A percentile compares a stretch with the other conserved stretches of the same genome.
Evolutionary conservation across 805 yeast genomes (phyloP).

Genomic region (Limtongozyma cylindracea): DNA sequence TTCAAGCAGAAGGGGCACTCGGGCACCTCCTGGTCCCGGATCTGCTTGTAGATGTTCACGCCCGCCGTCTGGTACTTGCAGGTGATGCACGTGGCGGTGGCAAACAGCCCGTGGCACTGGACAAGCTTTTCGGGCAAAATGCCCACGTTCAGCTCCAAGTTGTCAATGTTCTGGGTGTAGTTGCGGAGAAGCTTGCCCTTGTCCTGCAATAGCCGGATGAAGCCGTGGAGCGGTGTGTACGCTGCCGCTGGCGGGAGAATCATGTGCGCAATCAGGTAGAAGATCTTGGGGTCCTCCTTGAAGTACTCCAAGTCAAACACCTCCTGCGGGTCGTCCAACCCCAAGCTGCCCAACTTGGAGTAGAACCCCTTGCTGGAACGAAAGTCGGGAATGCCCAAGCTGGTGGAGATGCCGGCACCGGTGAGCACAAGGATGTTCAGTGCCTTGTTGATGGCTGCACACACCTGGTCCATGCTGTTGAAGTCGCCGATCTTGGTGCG

Average conservation of each 20-base stretch:
- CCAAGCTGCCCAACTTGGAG: conserved; percentile 36
- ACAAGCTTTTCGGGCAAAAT: conserved; percentile 37
- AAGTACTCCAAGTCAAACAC: conserved; percentile 61
- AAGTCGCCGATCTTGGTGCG: conserved; percentile 29
- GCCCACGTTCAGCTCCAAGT: conserved; percentile 65
- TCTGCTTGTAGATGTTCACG: conserved; percentile 28
- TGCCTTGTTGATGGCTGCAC: conserved; percentile 7
- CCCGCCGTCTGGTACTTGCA: conserved; percentile 51
- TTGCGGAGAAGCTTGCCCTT: conserved; percentile 57
- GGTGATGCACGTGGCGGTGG: conserved; percentile 61
- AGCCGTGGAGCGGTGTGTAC: conserved; percentile 61
- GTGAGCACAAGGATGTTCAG: conserved; percentile 45
- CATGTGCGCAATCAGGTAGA: conserved; percentile 70
- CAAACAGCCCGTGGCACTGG: conserved; percentile 88
- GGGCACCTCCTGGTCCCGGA: conserved; percentile 35
- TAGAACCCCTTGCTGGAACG: conserved; percentile 77
- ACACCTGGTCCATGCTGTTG: conserved; percentile 30
- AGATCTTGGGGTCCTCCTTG: conserved; percentile 49
- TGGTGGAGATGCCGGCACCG: conserved; percentile 86
- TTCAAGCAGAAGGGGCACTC: conserved; percentile 40
- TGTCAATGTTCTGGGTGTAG: conserved; percentile 82
- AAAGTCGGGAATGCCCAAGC: conserved; percentile 80
- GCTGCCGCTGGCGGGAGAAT: conserved; percentile 48
- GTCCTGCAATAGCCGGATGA: conserved; percentile 48
- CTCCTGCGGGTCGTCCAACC: conserved; percentile 72